phyloP scores from a whole-genome alignment of 495 filamentous ascomycete species.

The Aspergillus bertholletiae region DNA sequence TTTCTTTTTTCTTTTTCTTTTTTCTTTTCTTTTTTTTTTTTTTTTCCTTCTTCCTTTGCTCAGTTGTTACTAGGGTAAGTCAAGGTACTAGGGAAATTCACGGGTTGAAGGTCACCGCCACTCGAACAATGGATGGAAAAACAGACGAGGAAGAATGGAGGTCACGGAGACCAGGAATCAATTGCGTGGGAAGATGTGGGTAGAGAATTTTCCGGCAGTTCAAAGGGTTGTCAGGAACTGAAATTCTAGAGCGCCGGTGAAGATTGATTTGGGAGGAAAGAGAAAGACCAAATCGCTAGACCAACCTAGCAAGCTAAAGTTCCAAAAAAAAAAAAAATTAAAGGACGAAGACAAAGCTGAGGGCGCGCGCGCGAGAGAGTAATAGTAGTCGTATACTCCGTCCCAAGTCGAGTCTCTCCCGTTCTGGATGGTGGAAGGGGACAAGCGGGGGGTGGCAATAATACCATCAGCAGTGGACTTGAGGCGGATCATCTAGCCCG shows the following conservation, averaged over 20 bases:
- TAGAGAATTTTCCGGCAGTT: constrained; percentile 10
- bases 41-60: background rate
- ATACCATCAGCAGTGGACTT: background rate
- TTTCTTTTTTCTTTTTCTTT: too few relatives aligned
- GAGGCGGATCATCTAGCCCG: background rate
- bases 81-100: constrained; percentile 1
- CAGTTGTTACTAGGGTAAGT: background rate
- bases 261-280: too few relatives aligned
- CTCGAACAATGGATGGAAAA: constrained; percentile 6
- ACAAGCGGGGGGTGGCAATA: constrained; percentile 11
- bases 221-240: background rate
- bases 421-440: background rate
- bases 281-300: too few relatives aligned
- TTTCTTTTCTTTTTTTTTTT: background rate
- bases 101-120: constrained; percentile 8
- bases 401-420: background rate
- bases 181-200: constrained; percentile 1
- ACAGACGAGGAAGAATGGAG: background rate
- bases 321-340: background rate
- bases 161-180: background rate
- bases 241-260: background rate
- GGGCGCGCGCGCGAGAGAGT: too few relatives aligned
- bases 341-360: background rate
- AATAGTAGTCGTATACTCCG: too few relatives aligned
- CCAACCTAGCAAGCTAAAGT: too few relatives aligned